These are phyloP conservation scores for Neurospora sp. DNA, from an alignment of 495 filamentous ascomycete genomes.

Conservation along the genomic window DNA sequence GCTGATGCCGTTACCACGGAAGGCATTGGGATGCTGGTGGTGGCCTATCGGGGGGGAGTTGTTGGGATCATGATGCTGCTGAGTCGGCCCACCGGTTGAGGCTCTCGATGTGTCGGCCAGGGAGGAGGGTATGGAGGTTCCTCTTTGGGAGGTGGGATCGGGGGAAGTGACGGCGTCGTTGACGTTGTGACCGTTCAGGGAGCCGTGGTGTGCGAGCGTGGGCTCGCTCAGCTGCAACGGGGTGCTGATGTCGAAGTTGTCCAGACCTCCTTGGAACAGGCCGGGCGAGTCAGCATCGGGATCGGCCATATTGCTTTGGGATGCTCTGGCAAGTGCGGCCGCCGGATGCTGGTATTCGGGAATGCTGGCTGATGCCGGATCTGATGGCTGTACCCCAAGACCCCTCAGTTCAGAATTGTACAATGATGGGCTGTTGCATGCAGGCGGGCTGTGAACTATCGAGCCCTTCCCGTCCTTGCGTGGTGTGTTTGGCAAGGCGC, in stretches of 20 bases:
- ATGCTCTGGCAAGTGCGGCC: background rate
- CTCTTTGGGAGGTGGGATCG: conserved; percentile 7
- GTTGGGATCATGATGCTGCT: background rate
- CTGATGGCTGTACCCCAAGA: background rate
- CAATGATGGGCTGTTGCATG: conserved; percentile 20
- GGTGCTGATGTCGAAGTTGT: conserved; percentile 8
- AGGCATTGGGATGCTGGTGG: conserved; percentile 17
- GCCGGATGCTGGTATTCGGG: background rate
- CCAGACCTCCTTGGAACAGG: conserved; percentile 17
- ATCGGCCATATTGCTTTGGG: conserved; percentile 16
- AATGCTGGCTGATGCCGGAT: background rate
- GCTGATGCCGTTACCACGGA: conserved; percentile 17
- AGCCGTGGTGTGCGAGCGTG: conserved; percentile 3
- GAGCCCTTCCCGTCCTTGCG: background rate
- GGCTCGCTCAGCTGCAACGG: conserved; percentile 3
- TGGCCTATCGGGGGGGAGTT: conserved; percentile 11
- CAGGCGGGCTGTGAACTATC: conserved; percentile 6
- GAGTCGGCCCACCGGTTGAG: conserved; percentile 11
- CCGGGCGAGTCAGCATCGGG: conserved; percentile 15
- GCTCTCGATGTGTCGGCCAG: conserved; percentile 1
- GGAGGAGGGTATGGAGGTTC: conserved; percentile 4
- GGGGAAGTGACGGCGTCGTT: conserved; percentile 9
- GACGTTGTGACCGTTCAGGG: conserved; percentile 4
- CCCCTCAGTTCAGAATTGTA: background rate
- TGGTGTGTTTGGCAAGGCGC: background rate